Evolutionary conservation across 1,139 yeast genomes (phyloP), one percentile per base, ranked within the genome.

Genomic region (Kodamaea suecica): DNA sequence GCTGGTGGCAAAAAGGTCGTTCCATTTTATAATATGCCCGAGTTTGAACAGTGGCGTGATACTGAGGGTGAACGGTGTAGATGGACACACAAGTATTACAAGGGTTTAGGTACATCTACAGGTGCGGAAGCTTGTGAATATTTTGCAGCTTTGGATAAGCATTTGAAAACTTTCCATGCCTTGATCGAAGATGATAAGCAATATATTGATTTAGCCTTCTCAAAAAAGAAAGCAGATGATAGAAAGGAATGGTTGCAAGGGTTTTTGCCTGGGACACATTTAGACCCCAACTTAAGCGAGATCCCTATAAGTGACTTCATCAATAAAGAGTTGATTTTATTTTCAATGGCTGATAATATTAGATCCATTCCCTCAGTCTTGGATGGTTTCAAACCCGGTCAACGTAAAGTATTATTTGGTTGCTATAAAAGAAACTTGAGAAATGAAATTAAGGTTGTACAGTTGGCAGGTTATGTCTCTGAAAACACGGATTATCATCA

Each of bases 381-480:
- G 52, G 99, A 94, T 65, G 99, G 99, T 1, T 78, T 92, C 47
- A 94, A 94, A 57, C 99, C 98, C 0, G 96, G 96, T 44, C 99
- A 94, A 61, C 78, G 99, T 53, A 94, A 94, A 55, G 95, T 92
- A 29, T 63, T 94, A 45, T 92, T 67, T 59, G 96, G 95, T 37
- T 84, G 92, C 53, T 85, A 90, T 60, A 85, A 85, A 57, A 80
- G 88, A 58, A 87, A 87, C 49, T 66, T 87, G 47, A 76, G 64
- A 36, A 66, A 71, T 28, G 97, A 92, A 62, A 79, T 87, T 49
- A 90, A 90, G 54, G 97, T 94, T 27, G 87, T 94, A 6, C 95
- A 85, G 55, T 73, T 94, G 45, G 94, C 86, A 16, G 97, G 97
- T 52, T 86, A 85, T 52, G 86, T 90, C 23, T 77, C 92, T 20